Conservation (phyloP, 2,329 filamentous ascomycete genomes). For the Arachnopeziza araneosa region DNA sequence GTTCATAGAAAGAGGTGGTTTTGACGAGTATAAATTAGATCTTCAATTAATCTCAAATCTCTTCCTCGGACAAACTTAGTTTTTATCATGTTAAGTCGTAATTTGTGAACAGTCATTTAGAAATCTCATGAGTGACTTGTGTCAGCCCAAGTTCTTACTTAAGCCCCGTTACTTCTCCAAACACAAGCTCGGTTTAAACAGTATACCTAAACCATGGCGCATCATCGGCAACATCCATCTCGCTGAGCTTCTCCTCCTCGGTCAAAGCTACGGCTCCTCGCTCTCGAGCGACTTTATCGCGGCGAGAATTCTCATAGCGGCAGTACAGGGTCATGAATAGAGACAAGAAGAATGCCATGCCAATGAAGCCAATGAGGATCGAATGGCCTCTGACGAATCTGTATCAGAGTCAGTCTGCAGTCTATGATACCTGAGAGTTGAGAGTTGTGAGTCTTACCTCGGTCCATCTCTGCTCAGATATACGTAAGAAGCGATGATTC, state of each 20-base stretch:
- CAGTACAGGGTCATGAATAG: conserved; percentile 53
- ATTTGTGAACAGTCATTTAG: too few relatives aligned
- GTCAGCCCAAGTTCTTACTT: too few relatives aligned
- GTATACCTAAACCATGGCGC: conserved; percentile 52
- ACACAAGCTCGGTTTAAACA: conserved; percentile 17
- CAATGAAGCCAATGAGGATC: conserved; percentile 37
- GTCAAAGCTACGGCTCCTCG: conserved; percentile 44
- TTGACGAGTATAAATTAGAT: too few relatives aligned
- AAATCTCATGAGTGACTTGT: too few relatives aligned
- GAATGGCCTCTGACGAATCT: conserved; percentile 41
- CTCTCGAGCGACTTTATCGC: conserved; percentile 36
- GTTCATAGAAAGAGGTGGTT: too few relatives aligned
- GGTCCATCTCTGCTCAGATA: conserved; percentile 37
- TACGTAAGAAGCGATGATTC: conserved; percentile 47
- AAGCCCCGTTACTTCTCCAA: too few relatives aligned
- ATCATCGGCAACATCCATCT: conserved; percentile 51
- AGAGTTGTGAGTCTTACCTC: conserved; percentile 13
- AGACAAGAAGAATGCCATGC: conserved; percentile 45
- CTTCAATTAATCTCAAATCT: too few relatives aligned
- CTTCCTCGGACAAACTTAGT: too few relatives aligned
- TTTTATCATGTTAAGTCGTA: too few relatives aligned
- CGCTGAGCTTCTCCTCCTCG: conserved; percentile 44
- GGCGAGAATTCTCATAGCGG: conserved; percentile 48
- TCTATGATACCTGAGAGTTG: not conserved
- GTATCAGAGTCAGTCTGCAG: not conserved